Percentiles rank a stretch among this genome's conserved stretches.
phyloP scores from a whole-genome alignment of 2,329 filamentous ascomycete genomes.

The Spiromastix sp. region DNA sequence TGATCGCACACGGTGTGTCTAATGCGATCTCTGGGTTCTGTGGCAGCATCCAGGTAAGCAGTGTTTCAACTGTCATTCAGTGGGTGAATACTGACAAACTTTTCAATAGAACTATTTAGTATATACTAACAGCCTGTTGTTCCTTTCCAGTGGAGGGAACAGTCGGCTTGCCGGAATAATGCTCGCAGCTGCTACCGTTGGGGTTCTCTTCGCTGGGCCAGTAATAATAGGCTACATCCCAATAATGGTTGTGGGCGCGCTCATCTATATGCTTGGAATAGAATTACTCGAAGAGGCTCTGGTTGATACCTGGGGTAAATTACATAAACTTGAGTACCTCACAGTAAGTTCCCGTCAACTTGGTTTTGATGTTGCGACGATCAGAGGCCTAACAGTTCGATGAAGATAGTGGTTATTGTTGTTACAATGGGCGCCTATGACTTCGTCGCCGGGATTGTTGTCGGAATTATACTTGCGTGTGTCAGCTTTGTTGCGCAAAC shows the following conservation, averaged over 20 bases:
- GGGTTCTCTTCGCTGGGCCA: constrained; percentile 76
- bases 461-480: constrained; percentile 86
- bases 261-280: constrained; percentile 92
- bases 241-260: constrained; percentile 88
- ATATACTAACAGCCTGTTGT: constrained; percentile 94
- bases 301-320: constrained; percentile 76
- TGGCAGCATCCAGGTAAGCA: constrained; percentile 66
- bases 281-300: constrained; percentile 83
- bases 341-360: constrained; percentile 49
- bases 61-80: not conserved
- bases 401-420: constrained; percentile 69
- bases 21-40: constrained; percentile 79
- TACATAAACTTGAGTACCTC: constrained; percentile 77
- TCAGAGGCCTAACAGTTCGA: not conserved
- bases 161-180: constrained; percentile 77
- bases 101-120: constrained; percentile 79
- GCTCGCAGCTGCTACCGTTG: constrained; percentile 68
- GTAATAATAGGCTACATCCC: constrained; percentile 88
- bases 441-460: constrained; percentile 86
- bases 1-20: constrained; percentile 85
- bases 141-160: constrained; percentile 85
- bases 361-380: constrained; percentile 3
- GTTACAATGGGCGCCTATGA: constrained; percentile 95
- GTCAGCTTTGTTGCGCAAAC: constrained; percentile 85
- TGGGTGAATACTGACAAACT: not conserved